Base-by-base conservation (phyloP, 371 early-diverging fungal genomes). In the Actinomucor elegans region DNA sequence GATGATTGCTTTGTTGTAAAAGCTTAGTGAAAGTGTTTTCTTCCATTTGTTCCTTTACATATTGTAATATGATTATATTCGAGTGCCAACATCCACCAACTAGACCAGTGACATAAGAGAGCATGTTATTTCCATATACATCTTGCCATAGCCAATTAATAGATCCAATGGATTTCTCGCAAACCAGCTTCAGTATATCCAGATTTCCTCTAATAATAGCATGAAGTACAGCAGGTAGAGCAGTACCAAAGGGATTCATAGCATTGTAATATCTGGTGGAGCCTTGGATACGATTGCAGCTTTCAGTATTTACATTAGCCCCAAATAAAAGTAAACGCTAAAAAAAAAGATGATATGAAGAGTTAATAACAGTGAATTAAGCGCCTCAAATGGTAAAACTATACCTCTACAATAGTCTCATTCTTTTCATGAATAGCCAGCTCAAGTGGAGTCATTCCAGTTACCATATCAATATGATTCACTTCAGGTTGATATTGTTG, bases 361-460 rank as follows among this genome's bases (percentile, higher is more conserved):
- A n/a, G n/a, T n/a, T n/a, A n/a, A n/a, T n/a, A n/a, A n/a, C n/a
- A n/a, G n/a, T n/a, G n/a, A n/a, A n/a, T n/a, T n/a, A n/a, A n/a
- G n/a, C n/a, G n/a, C n/a, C n/a, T n/a, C n/a, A n/a, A n/a, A n/a
- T n/a, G n/a, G n/a, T n/a, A n/a, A n/a, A n/a, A n/a, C n/a, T n/a
- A n/a, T 71, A 76, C 76, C 58, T 69, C 51, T 10, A 78, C 48
- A 31, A 73, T 33, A 2, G 50, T 29, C 1, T 34, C 14, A 37
- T 78, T 62, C n/a, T 51, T 57, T 24, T 71, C 34, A 2, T 55
- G 48, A 20, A 83, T 78, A 5, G 80, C 79, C 47, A 57, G 49
- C 55, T 83, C 84, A 5, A 86, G 47, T n/a, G 76, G 76, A 0
- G 81, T 81, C 59, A 66, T 72, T 0, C 75, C 71, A 4, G 75